Base-by-base conservation (phyloP, 495 filamentous ascomycete species). In the Tuber umbilicatum region DNA sequence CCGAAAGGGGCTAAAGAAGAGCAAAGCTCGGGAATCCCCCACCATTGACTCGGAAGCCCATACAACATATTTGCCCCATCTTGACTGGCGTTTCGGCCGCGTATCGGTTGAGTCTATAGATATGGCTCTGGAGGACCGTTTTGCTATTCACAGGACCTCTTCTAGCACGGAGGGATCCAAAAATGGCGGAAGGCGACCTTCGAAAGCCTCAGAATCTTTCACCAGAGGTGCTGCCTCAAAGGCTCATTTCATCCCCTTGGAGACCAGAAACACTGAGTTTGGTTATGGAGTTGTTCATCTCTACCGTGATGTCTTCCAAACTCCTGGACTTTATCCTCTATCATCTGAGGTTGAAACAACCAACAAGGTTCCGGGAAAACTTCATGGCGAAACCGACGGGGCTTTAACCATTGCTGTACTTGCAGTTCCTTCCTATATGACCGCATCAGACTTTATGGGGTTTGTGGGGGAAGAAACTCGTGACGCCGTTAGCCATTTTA, bases 211-310 rank as follows among this genome's bases (percentile, higher is more conserved):
- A 19, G 43, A 40, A 5, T 64, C 75, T 39, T 70, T 79, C 16
- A 43, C 69, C 14, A 72, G 78, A 21, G 78, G 81, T 38, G 76
- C 73, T 75, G 76, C 80, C 41, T 88, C 89, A 73, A 97, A 93
- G 84, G 95, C 92, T 55, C 87, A 87, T 76, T 97, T 91, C 79
- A 85, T 94, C 37, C 91, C 92, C 4, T 85, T 93, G 0, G 90
- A 92, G 76, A 86, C 89, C 39, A 90, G 92, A 83, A 89, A 91
- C 75, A 91, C 92, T 27, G 92, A 97, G 74, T 87, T 94, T 41
- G 91, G 94, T 17, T 97, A 92, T 90, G 95, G 95, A 1, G 89
- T 98, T 38, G 94, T 99, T 23, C 95, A 97, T 84, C 85, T 99
- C 7, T 99, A 97, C 78, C 88, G 94, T 2, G 95, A 99, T 84